Base-by-base conservation (phyloP, 2,329 filamentous ascomycete genomes). In the Trichoderma oligosporum region DNA sequence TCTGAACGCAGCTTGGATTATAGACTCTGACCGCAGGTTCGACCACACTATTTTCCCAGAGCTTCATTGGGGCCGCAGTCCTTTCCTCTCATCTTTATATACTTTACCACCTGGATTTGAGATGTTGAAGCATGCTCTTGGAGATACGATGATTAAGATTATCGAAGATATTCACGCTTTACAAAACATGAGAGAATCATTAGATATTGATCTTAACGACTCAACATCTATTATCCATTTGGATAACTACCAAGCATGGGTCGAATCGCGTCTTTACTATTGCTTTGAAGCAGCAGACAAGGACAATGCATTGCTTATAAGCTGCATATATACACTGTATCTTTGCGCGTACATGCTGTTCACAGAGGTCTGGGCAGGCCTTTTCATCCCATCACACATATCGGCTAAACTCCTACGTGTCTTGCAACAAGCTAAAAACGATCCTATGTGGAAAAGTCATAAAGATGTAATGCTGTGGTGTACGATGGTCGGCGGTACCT, bases 321-420 rank as follows among this genome's bases (percentile, higher is more conserved):
- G 47, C 11, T 51, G 35, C 16, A 41, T 51, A 51, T 11, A 39
- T 24, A 27, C 47, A n/a, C 20, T 51, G 29, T 51, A 51, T 31
- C 24, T 51, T 7, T 51, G 35, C 36, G 16, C 47, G 9, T 41
- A 51, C 9, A 51, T 41, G 24, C 16, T 51, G 16, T 51, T 52
- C 20, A 42, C 48, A 2, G 48, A 52, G 11, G 22, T 52, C 9
- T 52, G 48, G 48, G 25, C 48, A 11, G 36, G 48, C 3, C 36
- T 33, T 5, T 52, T 52, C 8, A 52, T 52, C 7, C 48, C 48
- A 12, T 52, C 48, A 2, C 48, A 52, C 18, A 52, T 52, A 42
- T 52, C 48, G 8, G 18, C 48, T 16, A 52, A 52, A 6, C 6
- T 52, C 11, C n/a, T 52, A 14, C 36, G 38, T 42, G 25, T 52